Evolutionary conservation across 1,284 basidiomycete species (phyloP).

Genomic region (Coriolopsis trogii): DNA sequence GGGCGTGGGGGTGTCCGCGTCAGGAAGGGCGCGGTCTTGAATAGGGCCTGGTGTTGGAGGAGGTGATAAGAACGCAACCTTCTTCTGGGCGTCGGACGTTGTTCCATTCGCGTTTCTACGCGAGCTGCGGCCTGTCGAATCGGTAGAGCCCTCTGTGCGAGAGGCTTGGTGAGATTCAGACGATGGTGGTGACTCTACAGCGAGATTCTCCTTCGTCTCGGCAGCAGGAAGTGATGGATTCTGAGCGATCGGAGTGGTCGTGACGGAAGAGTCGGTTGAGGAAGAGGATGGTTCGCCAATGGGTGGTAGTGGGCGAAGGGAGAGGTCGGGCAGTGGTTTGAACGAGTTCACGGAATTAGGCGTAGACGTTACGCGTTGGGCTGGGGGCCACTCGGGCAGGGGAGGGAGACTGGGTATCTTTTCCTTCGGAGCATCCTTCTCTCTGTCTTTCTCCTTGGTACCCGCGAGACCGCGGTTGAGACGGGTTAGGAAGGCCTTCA

Average conservation of each 20-base stretch:
- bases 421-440: conserved; percentile 56
- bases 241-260: conserved; percentile 35
- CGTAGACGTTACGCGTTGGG: conserved; percentile 38
- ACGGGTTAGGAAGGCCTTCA: conserved; percentile 81
- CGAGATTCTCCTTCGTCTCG: conserved; percentile 32
- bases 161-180: conserved; percentile 20
- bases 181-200: conserved; percentile 37
- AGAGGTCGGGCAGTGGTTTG: conserved; percentile 73
- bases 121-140: conserved; percentile 52
- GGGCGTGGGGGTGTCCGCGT: conserved; percentile 41
- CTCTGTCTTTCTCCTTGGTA: conserved; percentile 57
- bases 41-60: conserved; percentile 60
- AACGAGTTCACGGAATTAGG: conserved; percentile 52
- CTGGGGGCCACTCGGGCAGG: conserved; percentile 62
- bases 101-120: conserved; percentile 55
- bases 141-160: conserved; percentile 37
- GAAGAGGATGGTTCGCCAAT: conserved; percentile 42
- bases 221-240: conserved; percentile 26
- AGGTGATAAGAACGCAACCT: conserved; percentile 83
- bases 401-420: conserved; percentile 67
- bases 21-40: conserved; percentile 39
- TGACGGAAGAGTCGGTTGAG: conserved; percentile 37
- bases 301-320: conserved; percentile 52
- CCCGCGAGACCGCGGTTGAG: conserved; percentile 66
- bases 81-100: conserved; percentile 64